Evolutionary conservation across 2,329 filamentous ascomycete genomes (phyloP), one percentile per base, ranked within the genome.

Genomic region (Coleophoma cylindrospora): DNA sequence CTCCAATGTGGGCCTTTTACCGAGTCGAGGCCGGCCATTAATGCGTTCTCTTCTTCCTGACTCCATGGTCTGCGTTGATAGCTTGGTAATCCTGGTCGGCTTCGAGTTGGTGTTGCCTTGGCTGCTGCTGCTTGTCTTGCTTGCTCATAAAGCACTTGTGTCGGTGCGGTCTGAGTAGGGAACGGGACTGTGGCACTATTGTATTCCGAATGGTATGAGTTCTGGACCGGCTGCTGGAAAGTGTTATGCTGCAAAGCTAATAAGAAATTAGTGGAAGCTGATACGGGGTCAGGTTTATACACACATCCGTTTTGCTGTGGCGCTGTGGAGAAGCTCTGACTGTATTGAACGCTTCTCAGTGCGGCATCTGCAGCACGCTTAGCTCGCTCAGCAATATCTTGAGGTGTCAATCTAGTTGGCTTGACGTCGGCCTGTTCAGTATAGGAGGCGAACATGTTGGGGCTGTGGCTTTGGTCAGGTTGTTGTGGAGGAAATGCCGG

Each of bases 1-100:
- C 88, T 92, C 91, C 91, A 96, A 62, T 96, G 90, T 15, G 91
- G 91, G 0, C 91, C 91, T 64, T 91, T 91, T 43, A 96, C 91
- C 65, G 87, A 83, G 62, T 95, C 91, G 4, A 96, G 79, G 1
- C 91, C 91, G 45, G 87, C 82, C 86, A 96, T 92, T 15, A 96
- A 75, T 0, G 91, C 90, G 66, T 91, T 90, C 64, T 96, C 91
- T 68, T 96, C 91, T 55, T 94, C 89, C 4, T 87, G 84, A 1
- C 86, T 89, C 91, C 91, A 96, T 0, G 91, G 89, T 27, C 91
- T 80, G 33, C 91, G 80, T 59, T 79, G 75, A 8, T 41, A 57
- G 47, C 72, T 79, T 5, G 77, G 77, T 11, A 75, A 64, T 10
- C 76, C 76, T 1, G 75, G 72, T 50, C 77, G 73, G 45, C 75